Base-by-base conservation (phyloP, 306 rosid species). In the Bauhinia variegata region DNA sequence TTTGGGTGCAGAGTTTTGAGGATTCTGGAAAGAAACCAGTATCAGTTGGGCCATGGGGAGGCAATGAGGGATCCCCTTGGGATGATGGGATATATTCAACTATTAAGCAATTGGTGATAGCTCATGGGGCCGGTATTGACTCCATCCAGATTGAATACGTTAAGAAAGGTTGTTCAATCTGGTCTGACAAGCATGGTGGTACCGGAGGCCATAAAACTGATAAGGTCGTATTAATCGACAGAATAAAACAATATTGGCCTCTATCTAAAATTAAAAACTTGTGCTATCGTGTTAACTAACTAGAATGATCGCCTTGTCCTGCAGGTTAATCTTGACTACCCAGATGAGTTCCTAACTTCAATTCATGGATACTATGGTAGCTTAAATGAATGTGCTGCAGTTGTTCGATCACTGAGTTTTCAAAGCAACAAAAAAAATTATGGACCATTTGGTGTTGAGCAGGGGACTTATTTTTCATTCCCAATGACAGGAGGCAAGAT, bases 151-250 rank as follows among this genome's bases (percentile, higher is more conserved):
- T 85, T 37, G 91, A 91, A 71, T 88, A 88, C 73, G 97, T 88
- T 41, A 50, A 57, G 14, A 74, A 76, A 10, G 96, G 89, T 7
- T 50, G 13, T 46, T 85, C 97, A 15, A 17, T 79, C 31, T 86
- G 96, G 97, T 85, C 96, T 60, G 72, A 60, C 8, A 91, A 74
- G 77, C 91, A 86, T 77, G 97, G 96, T 68, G 96, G 89, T 56
- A 84, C 77, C 74, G 96, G 92, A 67, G 97, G 96, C 75, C 54
- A 43, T 43, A 85, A 67, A 80, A 74, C 81, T 66, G 88, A 88
- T 49, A 74, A 70, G 78, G 84, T 83, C 51, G 4, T 0, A 7
- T 52, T 17, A 66, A 10, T 44, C 41, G 1, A 5, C 9, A 36
- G 41, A 36, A 8, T 1, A 8, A 36, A 5, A 36, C 41, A 8